Evolutionary conservation across 352 stramenopile species (phyloP).

Genomic region (Globisporangium uncinulatum): DNA sequence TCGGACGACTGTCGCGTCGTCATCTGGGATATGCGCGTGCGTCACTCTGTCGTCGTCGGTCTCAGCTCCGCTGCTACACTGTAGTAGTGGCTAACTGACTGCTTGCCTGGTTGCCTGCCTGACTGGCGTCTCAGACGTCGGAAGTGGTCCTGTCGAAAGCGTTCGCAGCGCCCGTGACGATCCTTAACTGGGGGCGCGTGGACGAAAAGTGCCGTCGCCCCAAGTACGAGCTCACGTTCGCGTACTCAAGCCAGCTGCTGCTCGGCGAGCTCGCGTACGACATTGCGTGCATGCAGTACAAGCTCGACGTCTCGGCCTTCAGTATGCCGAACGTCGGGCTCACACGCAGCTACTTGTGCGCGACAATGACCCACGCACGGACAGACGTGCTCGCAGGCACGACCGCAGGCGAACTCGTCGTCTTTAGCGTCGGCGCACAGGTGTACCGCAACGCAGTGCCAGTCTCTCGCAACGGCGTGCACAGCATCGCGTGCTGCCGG

Average conservation of each 20-base stretch:
- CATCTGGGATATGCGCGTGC: slow-evolving; percentile 71
- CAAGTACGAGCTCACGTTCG: slow-evolving; percentile 65
- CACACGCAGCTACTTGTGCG: slow-evolving; percentile 61
- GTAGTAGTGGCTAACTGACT: no score
- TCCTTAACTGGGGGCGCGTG: slow-evolving; percentile 63
- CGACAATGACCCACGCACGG: slow-evolving; percentile 44
- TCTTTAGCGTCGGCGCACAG: slow-evolving; percentile 72
- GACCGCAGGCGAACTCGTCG: slow-evolving; percentile 74
- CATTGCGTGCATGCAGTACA: slow-evolving; percentile 75
- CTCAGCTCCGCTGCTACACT: not conserved
- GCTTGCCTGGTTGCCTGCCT: not conserved
- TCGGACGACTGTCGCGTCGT: slow-evolving; percentile 60
- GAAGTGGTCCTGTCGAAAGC: slow-evolving; percentile 63
- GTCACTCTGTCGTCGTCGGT: not conserved
- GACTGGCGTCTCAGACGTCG: slow-evolving; percentile 29
- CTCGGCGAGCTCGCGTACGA: slow-evolving; percentile 63
- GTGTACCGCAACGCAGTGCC: slow-evolving; percentile 62
- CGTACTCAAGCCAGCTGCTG: slow-evolving; percentile 60
- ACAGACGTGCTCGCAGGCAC: slow-evolving; percentile 60
- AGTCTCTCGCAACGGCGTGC: slow-evolving; percentile 65
- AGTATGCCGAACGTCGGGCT: slow-evolving; percentile 71
- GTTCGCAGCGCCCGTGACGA: slow-evolving; percentile 55
- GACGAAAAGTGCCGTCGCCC: slow-evolving; percentile 63
- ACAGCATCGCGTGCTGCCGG: slow-evolving; percentile 63
- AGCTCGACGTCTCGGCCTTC: slow-evolving; percentile 57